These are phyloP conservation scores for Globisporangium nodosum DNA, from an alignment of 352 stramenopile genomes.

Conservation along the genomic window DNA sequence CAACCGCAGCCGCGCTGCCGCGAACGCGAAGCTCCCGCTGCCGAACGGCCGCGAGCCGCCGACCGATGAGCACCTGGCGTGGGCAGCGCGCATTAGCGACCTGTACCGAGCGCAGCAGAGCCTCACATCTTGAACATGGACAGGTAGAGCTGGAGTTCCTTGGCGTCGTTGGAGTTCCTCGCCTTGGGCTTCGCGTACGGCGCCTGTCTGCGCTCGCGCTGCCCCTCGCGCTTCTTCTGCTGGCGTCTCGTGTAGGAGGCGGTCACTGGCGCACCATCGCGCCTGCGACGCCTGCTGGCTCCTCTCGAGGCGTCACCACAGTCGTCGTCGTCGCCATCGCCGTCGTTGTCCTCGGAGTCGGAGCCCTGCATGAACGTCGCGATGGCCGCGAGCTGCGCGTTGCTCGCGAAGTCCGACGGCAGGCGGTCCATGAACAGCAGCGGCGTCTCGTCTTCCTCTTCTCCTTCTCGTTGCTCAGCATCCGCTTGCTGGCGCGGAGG, in stretches of 20 bases:
- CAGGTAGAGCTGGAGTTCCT: constrained; percentile 54
- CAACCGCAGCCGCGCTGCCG: neutral
- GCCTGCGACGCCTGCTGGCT: neutral
- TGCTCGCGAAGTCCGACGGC: constrained; percentile 58
- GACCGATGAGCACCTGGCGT: constrained; percentile 40
- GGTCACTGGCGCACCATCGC: neutral
- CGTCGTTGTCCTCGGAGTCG: constrained; percentile 22
- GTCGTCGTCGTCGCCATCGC: constrained; percentile 6
- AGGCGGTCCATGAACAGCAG: constrained; percentile 74
- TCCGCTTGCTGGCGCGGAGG: neutral
- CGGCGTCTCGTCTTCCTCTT: constrained; percentile 59
- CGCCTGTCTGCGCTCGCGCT: constrained; percentile 8
- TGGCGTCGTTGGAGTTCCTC: constrained; percentile 14
- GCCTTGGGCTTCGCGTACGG: constrained; percentile 22
- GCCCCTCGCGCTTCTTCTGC: neutral
- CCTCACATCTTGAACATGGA: constrained; percentile 44
- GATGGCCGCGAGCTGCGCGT: constrained; percentile 64
- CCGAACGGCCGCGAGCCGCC: constrained; percentile 11
- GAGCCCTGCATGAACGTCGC: constrained; percentile 69
- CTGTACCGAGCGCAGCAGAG: constrained; percentile 26
- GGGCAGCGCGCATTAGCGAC: constrained; percentile 48
- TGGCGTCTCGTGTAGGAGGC: neutral
- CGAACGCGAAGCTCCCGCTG: constrained; percentile 7
- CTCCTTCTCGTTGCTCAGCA: neutral
- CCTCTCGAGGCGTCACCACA: neutral